Base-by-base conservation (phyloP, 805 yeast genomes). In the Nakazawaea wyomingensis region DNA sequence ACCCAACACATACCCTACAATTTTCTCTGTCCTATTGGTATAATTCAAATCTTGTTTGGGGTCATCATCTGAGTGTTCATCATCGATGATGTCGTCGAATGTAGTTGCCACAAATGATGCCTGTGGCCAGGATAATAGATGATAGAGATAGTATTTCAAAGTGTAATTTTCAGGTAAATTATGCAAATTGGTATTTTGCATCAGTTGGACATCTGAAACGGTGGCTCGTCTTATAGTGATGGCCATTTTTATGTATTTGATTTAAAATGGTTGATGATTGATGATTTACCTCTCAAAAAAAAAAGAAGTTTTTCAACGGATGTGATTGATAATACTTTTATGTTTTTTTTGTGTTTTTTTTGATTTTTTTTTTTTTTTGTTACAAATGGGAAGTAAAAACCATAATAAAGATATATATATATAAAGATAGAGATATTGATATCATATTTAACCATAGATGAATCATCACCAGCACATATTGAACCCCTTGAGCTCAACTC, bases 81-180 rank as follows among this genome's bases (percentile, higher is more conserved):
- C 54, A 11, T 54, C 54, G 4, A 55, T 46, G 27, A 59, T 66
- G 9, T 71, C 77, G 49, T 77, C 84, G 21, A 82, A 77, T 2
- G 93, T 82, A 1, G 91, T 83, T 14, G 99, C 99, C 29, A 93
- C 98, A 67, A 82, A 93, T 32, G 96, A 86, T 11, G 95, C 95
- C 60, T 91, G 96, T 2, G 99, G 99, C 99, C 99, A 93, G 29
- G 97, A 82, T 40, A 91, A 67, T 7, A 88, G 75, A 64, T 93
- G 99, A 64, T 93, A 93, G 73, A 93, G 76, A 65, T 93, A 93
- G 65, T 89, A 93, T 62, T 90, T 89, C 62, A 90, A 68, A 50
- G 85, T 82, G 60, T 93, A 93, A 66, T 93, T 93, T 61, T 93
- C 99, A 5, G 99, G 99, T 48, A 93, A 69, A 57, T 91, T 91